Conservation (phyloP, 768 basidiomycete genomes). For the Kwoniella botswanensis region DNA sequence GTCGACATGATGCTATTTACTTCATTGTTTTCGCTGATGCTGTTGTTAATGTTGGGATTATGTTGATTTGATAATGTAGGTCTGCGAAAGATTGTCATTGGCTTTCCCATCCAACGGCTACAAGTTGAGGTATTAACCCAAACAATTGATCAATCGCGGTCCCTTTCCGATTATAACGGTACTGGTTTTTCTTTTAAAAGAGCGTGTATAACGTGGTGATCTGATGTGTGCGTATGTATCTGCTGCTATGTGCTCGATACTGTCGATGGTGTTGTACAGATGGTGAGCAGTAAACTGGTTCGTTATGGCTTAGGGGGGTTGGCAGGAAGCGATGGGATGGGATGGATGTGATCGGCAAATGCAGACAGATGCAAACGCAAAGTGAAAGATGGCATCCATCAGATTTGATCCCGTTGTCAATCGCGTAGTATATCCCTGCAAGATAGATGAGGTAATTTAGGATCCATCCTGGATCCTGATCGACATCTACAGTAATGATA, state of each 20-base stretch:
- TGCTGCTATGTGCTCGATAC: background rate
- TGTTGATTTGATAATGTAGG: constrained; percentile 3
- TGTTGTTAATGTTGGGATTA: background rate
- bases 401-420: background rate
- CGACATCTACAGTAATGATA: too few species aligned
- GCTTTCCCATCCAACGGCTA: background rate
- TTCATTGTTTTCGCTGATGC: background rate
- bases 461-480: too few species aligned
- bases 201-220: background rate
- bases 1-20: background rate
- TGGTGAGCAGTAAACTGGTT: background rate
- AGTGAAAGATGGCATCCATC: background rate
- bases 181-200: background rate
- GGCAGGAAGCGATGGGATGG: background rate
- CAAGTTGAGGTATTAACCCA: background rate
- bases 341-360: background rate
- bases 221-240: background rate
- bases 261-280: background rate
- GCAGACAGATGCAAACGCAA: background rate
- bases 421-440: too few species aligned
- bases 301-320: background rate
- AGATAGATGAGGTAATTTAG: too few species aligned
- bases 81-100: constrained; percentile 26
- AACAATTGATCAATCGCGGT: background rate
- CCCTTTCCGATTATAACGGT: background rate